phyloP scores from a whole-genome alignment of 1,284 basidiomycete species.

The Puccinia coronata region DNA sequence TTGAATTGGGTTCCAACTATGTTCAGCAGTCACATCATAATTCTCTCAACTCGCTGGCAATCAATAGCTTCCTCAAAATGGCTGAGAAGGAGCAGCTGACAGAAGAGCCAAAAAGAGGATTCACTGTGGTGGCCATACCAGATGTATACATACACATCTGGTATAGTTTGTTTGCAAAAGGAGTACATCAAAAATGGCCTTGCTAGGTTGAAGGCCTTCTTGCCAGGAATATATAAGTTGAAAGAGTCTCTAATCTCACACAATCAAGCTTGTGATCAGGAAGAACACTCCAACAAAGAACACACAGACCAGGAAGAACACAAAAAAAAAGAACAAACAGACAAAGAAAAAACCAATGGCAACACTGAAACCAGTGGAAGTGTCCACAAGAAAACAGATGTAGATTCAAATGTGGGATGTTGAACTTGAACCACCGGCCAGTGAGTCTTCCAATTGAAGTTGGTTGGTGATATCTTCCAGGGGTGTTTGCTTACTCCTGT shows the following conservation, averaged over 20 bases:
- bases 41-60: too few species aligned
- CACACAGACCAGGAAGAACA: too few species aligned
- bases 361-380: background rate
- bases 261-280: too few species aligned
- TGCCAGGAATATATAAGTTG: background rate
- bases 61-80: too few species aligned
- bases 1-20: too few species aligned
- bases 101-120: background rate
- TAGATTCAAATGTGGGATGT: background rate
- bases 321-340: background rate
- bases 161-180: background rate
- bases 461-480: background rate
- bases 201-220: background rate
- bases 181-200: background rate
- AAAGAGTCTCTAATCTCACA: background rate
- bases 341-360: background rate
- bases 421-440: background rate
- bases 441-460: background rate
- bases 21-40: too few species aligned
- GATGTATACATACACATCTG: background rate
- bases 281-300: too few species aligned
- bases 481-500: background rate
- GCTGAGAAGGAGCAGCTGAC: too few species aligned
- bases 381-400: background rate
- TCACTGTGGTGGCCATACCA: background rate